phyloP scores from a whole-genome alignment of 352 stramenopile genomes.

The Phytophthora hibernalis region DNA sequence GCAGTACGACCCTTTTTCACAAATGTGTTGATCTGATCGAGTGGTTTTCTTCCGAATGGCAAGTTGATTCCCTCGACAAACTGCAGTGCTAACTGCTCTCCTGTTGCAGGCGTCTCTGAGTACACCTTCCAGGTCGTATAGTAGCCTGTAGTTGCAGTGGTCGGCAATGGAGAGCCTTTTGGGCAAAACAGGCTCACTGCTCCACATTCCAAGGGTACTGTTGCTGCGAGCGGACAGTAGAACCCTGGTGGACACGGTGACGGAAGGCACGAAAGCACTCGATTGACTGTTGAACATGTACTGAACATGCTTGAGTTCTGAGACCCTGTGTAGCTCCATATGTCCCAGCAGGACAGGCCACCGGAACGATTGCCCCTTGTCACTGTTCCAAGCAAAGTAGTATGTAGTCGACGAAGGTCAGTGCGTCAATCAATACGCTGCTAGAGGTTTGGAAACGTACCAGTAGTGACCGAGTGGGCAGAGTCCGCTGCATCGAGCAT shows the following conservation, averaged over 20 bases:
- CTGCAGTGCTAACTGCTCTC: constrained; percentile 33
- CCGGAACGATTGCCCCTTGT: constrained; percentile 41
- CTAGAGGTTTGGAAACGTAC: constrained; percentile 34
- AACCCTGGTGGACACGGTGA: constrained; percentile 62
- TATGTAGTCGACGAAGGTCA: not conserved
- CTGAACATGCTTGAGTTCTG: constrained; percentile 56
- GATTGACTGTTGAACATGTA: constrained; percentile 37
- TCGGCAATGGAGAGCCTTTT: constrained; percentile 50
- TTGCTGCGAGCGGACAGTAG: constrained; percentile 60
- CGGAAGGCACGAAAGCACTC: constrained; percentile 39
- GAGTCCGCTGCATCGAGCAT: constrained; percentile 48
- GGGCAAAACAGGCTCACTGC: constrained; percentile 53
- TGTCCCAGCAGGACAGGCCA: constrained; percentile 53
- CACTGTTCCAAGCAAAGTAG: constrained; percentile 24
- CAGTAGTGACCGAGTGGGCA: constrained; percentile 70
- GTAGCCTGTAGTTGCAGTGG: constrained; percentile 44
- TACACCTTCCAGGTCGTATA: constrained; percentile 63
- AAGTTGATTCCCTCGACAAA: constrained; percentile 54
- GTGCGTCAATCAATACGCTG: constrained; percentile 1
- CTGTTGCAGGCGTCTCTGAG: constrained; percentile 6
- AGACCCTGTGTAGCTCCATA: constrained; percentile 50
- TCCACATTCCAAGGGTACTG: constrained; percentile 46
- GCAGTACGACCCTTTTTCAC: constrained; percentile 70
- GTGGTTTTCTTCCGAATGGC: constrained; percentile 49
- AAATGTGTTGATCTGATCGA: constrained; percentile 50